phyloP scores from a whole-genome alignment of 768 basidiomycete genomes.

The Cytidiella melzeri region DNA sequence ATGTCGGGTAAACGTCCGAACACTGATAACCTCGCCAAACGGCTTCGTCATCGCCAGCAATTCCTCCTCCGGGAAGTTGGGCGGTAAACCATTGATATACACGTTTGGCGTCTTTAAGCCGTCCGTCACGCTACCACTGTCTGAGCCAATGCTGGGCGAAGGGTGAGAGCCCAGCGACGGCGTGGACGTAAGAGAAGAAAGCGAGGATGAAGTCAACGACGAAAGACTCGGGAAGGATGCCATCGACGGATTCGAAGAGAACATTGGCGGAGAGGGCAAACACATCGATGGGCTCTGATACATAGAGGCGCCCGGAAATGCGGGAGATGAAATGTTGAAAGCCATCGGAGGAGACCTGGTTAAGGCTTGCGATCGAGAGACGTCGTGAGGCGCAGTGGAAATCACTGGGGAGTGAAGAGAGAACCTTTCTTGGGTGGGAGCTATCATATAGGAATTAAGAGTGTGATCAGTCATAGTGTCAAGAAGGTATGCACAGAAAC shows the following conservation, averaged over 20 bases:
- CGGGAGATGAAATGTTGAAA: neutral
- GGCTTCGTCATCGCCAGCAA: conserved; percentile 63
- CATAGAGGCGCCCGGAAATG: neutral
- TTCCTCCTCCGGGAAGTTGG: conserved; percentile 77
- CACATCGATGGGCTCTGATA: neutral
- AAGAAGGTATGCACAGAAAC: neutral
- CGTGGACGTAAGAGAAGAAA: neutral
- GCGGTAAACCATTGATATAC: conserved; percentile 84
- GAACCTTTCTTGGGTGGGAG: conserved; percentile 11
- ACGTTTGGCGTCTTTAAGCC: conserved; percentile 51
- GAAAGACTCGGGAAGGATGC: neutral
- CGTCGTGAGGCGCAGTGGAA: no score
- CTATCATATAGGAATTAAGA: conserved; percentile 2
- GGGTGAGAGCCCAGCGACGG: neutral
- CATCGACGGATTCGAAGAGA: neutral
- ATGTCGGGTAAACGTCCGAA: conserved; percentile 79
- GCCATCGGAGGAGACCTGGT: neutral
- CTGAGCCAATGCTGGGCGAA: neutral
- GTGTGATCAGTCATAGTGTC: conserved; percentile 3
- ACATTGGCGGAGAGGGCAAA: no score
- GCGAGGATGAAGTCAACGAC: neutral
- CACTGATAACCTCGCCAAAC: conserved; percentile 73
- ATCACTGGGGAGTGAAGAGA: neutral
- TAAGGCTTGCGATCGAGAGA: neutral
- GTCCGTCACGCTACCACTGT: neutral